phyloP scores from a whole-genome alignment of 2,329 filamentous ascomycete genomes.

The Colletotrichum tropicicola region DNA sequence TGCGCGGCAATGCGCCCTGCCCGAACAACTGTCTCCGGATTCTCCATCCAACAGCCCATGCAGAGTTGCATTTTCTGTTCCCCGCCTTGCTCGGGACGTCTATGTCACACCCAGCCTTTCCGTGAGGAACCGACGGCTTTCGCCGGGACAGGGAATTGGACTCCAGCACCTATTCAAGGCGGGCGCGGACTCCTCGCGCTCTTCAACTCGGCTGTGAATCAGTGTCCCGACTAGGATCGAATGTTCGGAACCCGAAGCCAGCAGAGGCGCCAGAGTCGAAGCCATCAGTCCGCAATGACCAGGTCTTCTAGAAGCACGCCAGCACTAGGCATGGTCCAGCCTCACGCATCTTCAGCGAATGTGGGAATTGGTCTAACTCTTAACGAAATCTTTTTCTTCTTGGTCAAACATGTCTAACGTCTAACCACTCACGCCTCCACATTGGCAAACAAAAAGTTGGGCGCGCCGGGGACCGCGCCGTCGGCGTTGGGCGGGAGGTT shows the following conservation, averaged over 20 bases:
- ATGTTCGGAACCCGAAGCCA: too few relatives aligned
- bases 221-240: too few relatives aligned
- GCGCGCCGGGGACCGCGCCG: slow-evolving; percentile 81
- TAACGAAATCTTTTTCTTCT: neutral
- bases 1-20: neutral
- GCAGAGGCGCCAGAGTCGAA: too few relatives aligned
- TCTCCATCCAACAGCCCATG: neutral
- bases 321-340: too few relatives aligned
- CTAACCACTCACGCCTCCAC: slow-evolving; percentile 54
- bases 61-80: neutral
- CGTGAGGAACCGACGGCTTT: neutral
- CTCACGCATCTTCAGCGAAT: too few relatives aligned
- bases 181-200: too few relatives aligned
- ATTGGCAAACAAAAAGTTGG: slow-evolving; percentile 88
- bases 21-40: neutral
- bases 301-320: too few relatives aligned
- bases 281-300: too few relatives aligned
- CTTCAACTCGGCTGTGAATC: too few relatives aligned
- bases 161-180: too few relatives aligned
- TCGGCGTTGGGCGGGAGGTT: slow-evolving; percentile 71
- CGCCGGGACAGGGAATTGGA: too few relatives aligned
- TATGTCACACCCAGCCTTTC: neutral
- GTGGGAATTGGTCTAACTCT: neutral
- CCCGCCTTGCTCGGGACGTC: neutral
- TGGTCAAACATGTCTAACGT: neutral